Conservation (phyloP, 2,329 filamentous ascomycete genomes). For the Leptographium galeiforme region DNA sequence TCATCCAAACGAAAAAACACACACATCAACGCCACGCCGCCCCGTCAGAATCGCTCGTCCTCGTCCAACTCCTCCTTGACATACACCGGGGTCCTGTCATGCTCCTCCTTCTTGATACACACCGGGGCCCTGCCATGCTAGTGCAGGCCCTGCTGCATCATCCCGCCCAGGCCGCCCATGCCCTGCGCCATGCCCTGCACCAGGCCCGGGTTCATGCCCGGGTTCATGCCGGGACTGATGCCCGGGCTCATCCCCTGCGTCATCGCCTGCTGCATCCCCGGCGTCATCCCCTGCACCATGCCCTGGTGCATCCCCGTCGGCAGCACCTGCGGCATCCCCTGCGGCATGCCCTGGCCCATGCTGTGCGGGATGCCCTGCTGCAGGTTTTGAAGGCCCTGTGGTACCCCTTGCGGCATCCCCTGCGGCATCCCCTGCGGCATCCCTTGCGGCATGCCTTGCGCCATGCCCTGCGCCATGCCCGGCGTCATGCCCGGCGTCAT, state of each 20-base stretch:
- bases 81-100: not conserved
- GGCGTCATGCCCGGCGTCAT: constrained; percentile 2
- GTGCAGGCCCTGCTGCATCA: not conserved
- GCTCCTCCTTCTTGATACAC: not conserved
- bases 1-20: not conserved
- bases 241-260: not conserved
- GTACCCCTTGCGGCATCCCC: constrained; percentile 1
- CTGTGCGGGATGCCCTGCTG: constrained; percentile 5
- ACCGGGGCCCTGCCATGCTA: not conserved
- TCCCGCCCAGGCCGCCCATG: not conserved
- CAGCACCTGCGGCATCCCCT: constrained; percentile 2
- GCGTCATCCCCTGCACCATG: constrained; percentile 25
- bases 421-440: constrained; percentile 8
- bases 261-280: not conserved
- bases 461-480: constrained; percentile 5
- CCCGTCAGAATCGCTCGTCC: no score
- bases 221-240: not conserved
- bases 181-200: not conserved
- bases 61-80: no score
- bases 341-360: constrained; percentile 5
- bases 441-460: constrained; percentile 8
- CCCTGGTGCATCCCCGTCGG: constrained; percentile 1
- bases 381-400: constrained; percentile 6
- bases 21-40: not conserved
- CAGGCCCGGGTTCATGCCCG: not conserved